phyloP scores from a whole-genome alignment of 495 filamentous ascomycete genomes.

The Clohesyomyces aquaticus region DNA sequence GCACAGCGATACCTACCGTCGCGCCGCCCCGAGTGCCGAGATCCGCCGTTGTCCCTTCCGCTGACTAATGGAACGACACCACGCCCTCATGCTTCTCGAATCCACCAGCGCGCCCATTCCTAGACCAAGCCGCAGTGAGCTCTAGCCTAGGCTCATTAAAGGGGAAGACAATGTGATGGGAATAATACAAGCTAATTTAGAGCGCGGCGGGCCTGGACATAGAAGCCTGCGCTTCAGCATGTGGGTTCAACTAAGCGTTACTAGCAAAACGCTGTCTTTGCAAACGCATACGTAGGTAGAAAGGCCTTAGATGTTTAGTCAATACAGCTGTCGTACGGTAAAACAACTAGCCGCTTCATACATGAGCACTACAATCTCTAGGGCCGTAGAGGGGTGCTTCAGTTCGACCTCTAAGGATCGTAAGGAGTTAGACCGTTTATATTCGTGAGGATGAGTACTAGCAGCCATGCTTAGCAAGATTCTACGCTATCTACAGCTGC shows the following conservation, averaged over 20 bases:
- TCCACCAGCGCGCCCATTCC: no score
- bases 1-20: no score
- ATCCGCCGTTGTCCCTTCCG: no score
- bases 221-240: constrained; percentile 17
- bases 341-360: constrained; percentile 3
- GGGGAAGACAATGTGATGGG: not conserved
- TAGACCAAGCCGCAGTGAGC: no score
- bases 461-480: constrained; percentile 23
- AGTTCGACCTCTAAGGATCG: constrained; percentile 1
- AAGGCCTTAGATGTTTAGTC: not conserved
- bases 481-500: constrained; percentile 13
- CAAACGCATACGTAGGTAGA: no score
- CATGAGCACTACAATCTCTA: constrained; percentile 8
- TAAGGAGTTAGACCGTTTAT: constrained; percentile 13
- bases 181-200: no score
- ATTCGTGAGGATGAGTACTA: no score
- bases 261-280: constrained; percentile 4
- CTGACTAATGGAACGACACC: no score
- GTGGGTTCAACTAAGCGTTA: constrained; percentile 10
- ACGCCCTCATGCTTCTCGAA: no score
- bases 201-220: no score
- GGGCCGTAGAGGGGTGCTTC: constrained; percentile 1
- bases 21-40: no score
- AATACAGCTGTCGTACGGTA: constrained; percentile 14
- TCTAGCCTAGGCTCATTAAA: not conserved